Base-by-base conservation (phyloP, 192 early-diverging fungal genomes). In the Backusella westeae region DNA sequence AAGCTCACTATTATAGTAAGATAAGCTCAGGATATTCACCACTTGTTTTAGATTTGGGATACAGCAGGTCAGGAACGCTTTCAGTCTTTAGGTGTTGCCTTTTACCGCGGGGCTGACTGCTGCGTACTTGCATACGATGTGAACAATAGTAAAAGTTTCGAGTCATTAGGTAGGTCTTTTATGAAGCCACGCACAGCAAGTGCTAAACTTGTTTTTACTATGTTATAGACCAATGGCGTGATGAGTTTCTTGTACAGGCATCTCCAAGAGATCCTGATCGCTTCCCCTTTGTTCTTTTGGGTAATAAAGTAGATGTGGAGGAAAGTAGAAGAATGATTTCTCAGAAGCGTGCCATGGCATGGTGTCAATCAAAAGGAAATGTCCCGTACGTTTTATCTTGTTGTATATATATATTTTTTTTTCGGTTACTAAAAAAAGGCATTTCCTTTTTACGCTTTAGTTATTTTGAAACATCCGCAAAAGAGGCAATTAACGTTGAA, bases 21-120 rank as follows among this genome's bases (percentile, higher is more conserved):
- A 23, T 63, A 63, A 12, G 8, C 8, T 12, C 17, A 53, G 4
- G n/a, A 53, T 17, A 17, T 72, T 39, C 14, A 34, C 52, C 65
- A 32, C 26, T 34, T 77, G 21, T 35, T 41, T n/a, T 75, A 97
- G 93, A 96, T 97, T 78, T 97, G 97, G 98, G 97, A 98, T 83
- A 97, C 96, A 23, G 98, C 98, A 12, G 98, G 98, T 52, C 98
- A 99, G 86, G 98, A 99, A 86, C 91, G 96, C 74, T 99, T 99
- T 87, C 98, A 99, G 83, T 93, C 91, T 35, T 90, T 99, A 15
- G 98, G 98, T 34, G 98, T 99, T 65, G 98, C 98, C 3, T 99
- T 99, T 77, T 99, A 99, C 67, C 93, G 97, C 67, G 98, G 98
- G 44, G 97, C 98, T 12, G 98, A 99, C 85, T 98, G 96, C 87